A percentile compares a stretch with the other conserved stretches of the same genome.
Conservation (phyloP, 768 basidiomycete genomes). For the Tephrocybe sp. region DNA sequence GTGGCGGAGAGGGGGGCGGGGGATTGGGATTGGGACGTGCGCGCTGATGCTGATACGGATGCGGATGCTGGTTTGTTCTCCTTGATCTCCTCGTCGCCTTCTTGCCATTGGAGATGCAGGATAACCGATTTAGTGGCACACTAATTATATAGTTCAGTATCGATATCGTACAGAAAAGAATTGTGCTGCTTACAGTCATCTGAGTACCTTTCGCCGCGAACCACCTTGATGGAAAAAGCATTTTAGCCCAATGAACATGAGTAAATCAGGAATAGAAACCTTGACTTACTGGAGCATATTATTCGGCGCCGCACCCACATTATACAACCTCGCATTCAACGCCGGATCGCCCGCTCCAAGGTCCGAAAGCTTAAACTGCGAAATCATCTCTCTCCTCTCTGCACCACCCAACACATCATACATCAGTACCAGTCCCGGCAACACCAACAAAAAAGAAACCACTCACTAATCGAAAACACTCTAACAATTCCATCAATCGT, state of each 20-base stretch:
- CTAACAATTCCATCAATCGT: constrained; percentile 91
- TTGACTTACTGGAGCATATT: constrained; percentile 73
- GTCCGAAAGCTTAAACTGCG: constrained; percentile 85
- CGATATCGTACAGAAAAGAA: neutral
- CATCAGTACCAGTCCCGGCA: constrained; percentile 1
- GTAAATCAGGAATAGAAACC: neutral
- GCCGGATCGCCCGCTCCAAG: constrained; percentile 67
- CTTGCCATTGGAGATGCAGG: constrained; percentile 83
- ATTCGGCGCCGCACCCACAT: constrained; percentile 78
- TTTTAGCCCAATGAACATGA: constrained; percentile 4
- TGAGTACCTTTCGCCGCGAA: constrained; percentile 88
- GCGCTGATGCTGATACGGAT: constrained; percentile 14
- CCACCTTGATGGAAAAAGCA: constrained; percentile 45
- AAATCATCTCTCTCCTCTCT: constrained; percentile 83
- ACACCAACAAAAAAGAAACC: neutral
- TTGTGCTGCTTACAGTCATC: constrained; percentile 65
- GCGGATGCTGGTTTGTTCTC: constrained; percentile 12
- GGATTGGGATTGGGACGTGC: constrained; percentile 18
- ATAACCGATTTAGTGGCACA: constrained; percentile 89
- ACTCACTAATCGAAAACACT: constrained; percentile 87
- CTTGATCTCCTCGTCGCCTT: constrained; percentile 44
- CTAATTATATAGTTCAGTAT: constrained; percentile 34
- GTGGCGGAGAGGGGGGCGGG: constrained; percentile 19
- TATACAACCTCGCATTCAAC: constrained; percentile 63
- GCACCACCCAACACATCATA: neutral